Percentiles rank a stretch among this genome's conserved stretches.
Evolutionary conservation across 768 basidiomycete species (phyloP).

Genomic region (Tephrocybe sp.): DNA sequence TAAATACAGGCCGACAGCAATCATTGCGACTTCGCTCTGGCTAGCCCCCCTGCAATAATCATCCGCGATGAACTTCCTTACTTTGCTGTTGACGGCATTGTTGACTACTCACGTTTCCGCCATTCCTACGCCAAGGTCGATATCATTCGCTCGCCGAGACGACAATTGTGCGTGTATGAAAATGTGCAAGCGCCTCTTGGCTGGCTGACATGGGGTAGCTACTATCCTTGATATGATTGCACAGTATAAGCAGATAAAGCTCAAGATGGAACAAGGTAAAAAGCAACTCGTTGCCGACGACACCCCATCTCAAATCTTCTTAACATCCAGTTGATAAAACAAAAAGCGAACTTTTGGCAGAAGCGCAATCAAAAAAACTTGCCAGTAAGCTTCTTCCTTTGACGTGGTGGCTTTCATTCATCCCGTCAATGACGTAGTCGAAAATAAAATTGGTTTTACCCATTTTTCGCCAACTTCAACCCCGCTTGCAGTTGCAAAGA

Average conservation of each 20-base stretch:
- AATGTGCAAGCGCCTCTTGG: not conserved
- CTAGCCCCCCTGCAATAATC: constrained; percentile 9
- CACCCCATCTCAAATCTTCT: not conserved
- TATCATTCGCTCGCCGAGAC: constrained; percentile 2
- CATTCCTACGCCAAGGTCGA: not conserved
- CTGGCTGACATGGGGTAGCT: too few relatives aligned
- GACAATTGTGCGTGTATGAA: constrained; percentile 9
- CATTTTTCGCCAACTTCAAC: not conserved
- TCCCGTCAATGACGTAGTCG: constrained; percentile 2
- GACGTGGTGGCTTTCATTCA: not conserved
- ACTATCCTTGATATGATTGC: constrained; percentile 14
- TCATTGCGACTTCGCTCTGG: constrained; percentile 15
- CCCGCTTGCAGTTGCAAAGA: not conserved
- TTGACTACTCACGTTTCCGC: constrained; percentile 5
- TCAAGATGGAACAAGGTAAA: constrained; percentile 7
- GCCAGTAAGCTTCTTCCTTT: constrained; percentile 1
- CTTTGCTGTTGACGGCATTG: constrained; percentile 19
- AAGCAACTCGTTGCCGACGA: not conserved
- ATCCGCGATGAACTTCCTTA: constrained; percentile 10
- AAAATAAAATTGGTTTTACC: constrained; percentile 9
- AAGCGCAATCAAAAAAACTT: constrained; percentile 10
- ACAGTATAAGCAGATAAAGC: constrained; percentile 12
- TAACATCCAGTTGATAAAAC: not conserved
- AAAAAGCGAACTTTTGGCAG: constrained; percentile 1
- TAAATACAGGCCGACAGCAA: not conserved